phyloP scores from a whole-genome alignment of 495 filamentous ascomycete species.

The Tuber microsphaerosporum region DNA sequence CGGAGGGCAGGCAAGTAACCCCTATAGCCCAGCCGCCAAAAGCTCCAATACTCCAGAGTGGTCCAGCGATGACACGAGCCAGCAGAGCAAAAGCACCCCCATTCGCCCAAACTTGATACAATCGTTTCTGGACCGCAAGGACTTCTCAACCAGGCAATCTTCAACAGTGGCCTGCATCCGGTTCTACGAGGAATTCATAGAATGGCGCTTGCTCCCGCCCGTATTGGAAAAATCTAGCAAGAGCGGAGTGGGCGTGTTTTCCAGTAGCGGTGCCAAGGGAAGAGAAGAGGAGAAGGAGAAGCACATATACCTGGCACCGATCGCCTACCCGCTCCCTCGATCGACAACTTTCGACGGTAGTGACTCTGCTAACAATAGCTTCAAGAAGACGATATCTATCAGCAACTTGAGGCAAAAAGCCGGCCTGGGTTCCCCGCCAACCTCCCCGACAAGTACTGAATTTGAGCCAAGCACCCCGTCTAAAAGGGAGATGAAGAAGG shows the following conservation, averaged over 20 bases:
- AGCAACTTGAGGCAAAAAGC: not conserved
- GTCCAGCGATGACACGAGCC: not conserved
- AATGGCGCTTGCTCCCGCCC: conserved; percentile 22
- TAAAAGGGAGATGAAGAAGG: not conserved
- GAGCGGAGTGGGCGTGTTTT: not conserved
- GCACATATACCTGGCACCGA: not conserved
- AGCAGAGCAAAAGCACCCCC: not conserved
- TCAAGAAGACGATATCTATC: not conserved
- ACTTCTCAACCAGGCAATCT: conserved; percentile 17
- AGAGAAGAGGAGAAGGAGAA: not conserved
- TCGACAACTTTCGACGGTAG: not conserved
- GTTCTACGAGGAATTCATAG: conserved; percentile 23
- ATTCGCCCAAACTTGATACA: conserved; percentile 22
- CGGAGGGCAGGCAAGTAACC: not conserved
- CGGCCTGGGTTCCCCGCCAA: not conserved
- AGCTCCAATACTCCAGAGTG: not conserved
- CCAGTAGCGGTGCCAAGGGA: not conserved
- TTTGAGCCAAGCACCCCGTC: not conserved
- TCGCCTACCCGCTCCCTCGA: not conserved
- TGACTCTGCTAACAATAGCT: not conserved
- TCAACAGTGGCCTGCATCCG: conserved; percentile 22
- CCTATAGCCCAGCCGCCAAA: not conserved
- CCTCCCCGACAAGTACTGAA: not conserved
- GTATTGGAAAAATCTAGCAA: not conserved
- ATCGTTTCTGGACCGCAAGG: conserved; percentile 29